Base-by-base conservation (phyloP, 805 yeast species). In the Saturnispora bothae region DNA sequence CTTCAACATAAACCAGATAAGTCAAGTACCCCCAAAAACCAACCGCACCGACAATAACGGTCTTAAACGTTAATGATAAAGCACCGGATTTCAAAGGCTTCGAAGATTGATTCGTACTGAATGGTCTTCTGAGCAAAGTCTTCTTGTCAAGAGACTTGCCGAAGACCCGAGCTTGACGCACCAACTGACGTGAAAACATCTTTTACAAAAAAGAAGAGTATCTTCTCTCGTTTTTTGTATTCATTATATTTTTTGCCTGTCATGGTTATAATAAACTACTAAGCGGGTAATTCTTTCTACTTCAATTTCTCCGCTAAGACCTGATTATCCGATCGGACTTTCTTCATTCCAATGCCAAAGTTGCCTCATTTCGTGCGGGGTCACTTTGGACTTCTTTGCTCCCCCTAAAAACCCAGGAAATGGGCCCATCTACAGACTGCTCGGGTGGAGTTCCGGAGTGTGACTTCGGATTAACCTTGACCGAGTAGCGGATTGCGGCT, bases 1-100 rank as follows among this genome's bases (percentile, higher is more conserved):
- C 61, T 59, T 81, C 89, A 31, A 63, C 63, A 55, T 77, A 77
- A 38, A 80, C 69, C 43, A 71, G 65, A 59, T 75, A 84, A 10
- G 78, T 76, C 36, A 72, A 54, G 48, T 78, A 74, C 18, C 73
- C 81, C 25, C 74, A 57, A 14, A 74, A 68, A 1, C 71, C 65
- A 26, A 76, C 47, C 7, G 68, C 60, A 3, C 82, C 60, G 15
- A 71, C 48, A 51, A 72, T 64, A 17, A 78, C 59, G 26, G 67
- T 54, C 49, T 68, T 68, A 69, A 79, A 69, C 5, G 67, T 47
- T 34, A 60, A 55, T 33, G 56, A 54, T 45, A 66, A 53, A 39
- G 59, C 50, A 9, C 63, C 57, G 1, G 49, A 45, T 29, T 47
- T 43, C 14, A 45, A 27, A 16, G 34, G 15, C 7, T 19, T 20